Percentiles rank a stretch among this genome's conserved stretches.
Conservation (phyloP, 768 basidiomycete genomes). For the Podaxis sp. region DNA sequence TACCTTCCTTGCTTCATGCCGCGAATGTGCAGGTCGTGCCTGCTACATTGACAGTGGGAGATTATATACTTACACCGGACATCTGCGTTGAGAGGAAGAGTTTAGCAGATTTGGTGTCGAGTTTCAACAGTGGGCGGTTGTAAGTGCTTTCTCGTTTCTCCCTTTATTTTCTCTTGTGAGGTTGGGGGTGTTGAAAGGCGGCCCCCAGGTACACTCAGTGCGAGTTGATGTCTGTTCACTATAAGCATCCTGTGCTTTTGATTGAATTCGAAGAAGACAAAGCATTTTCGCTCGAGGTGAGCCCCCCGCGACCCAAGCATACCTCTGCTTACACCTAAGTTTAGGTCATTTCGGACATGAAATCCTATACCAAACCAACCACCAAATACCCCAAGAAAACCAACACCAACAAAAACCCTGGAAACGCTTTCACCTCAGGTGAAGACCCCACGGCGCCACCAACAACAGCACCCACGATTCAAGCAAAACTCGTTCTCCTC, state of each 20-base stretch:
- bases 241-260: constrained; percentile 88
- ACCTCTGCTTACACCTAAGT: neutral
- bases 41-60: constrained; percentile 90
- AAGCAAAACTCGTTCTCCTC: constrained; percentile 91
- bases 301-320: neutral
- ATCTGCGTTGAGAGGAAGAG: constrained; percentile 98
- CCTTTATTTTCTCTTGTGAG: neutral
- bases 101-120: constrained; percentile 86
- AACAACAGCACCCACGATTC: constrained; percentile 56
- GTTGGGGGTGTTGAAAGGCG: neutral
- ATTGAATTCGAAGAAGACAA: constrained; percentile 99
- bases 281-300: constrained; percentile 79
- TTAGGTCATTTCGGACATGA: constrained; percentile 57
- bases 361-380: constrained; percentile 62
- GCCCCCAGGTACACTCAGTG: constrained; percentile 86
- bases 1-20: constrained; percentile 89
- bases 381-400: constrained; percentile 59
- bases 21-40: constrained; percentile 80
- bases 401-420: constrained; percentile 23
- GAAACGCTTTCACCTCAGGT: neutral
- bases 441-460: constrained; percentile 18
- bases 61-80: constrained; percentile 93
- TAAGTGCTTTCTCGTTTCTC: constrained; percentile 39
- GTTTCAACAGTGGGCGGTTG: constrained; percentile 93
- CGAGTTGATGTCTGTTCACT: constrained; percentile 94